Base-by-base conservation (phyloP, 495 filamentous ascomycete species). In the Symbiotaphrina buchneri region DNA sequence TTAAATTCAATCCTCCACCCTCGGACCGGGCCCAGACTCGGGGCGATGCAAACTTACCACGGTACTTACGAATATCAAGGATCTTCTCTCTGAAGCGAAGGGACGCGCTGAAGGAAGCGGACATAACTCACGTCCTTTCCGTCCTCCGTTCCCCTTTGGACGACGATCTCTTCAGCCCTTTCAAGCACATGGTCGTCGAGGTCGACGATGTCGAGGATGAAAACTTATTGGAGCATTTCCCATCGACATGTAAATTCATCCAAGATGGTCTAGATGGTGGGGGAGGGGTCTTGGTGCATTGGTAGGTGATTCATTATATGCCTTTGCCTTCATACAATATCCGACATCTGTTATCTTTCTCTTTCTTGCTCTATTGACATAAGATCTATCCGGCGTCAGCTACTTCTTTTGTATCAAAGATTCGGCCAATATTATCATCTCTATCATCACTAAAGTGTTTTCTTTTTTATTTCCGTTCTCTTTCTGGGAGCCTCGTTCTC, bases 81-180 rank as follows among this genome's bases (percentile, higher is more conserved):
- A 61, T 91, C 30, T 79, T 83, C 51, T 65, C 73, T 13, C 51
- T 92, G 38, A 68, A 68, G 22, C 67, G 73, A 22, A 65, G 68
- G 37, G 52, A 68, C 2, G 61, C 72, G 10, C 54, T 97, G 19
- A 51, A 61, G 31, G 58, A 71, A 36, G 63, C 67, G 37, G 74
- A 74, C 28, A 80, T 95, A 47, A 94, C 82, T 2, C 85, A 94
- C 52, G 59, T 95, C 21, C 54, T 97, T n/a, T 92, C 85, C 2
- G 81, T 80, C 35, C 45, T 87, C 33, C 56, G 63, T 22, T 50
- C 71, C 28, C 59, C 65, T 22, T 54, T 68, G 31, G 60, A 69
- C 31, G 46, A 63, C 30, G 42, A 58, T 32, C 45, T 65, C 13
- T 63, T 63, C 41, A 47, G 58, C 32, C 42, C 54, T 5, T 81